Evolutionary conservation across 2,329 filamentous ascomycete genomes (phyloP).

Genomic region (Epichloe aotearoae): DNA sequence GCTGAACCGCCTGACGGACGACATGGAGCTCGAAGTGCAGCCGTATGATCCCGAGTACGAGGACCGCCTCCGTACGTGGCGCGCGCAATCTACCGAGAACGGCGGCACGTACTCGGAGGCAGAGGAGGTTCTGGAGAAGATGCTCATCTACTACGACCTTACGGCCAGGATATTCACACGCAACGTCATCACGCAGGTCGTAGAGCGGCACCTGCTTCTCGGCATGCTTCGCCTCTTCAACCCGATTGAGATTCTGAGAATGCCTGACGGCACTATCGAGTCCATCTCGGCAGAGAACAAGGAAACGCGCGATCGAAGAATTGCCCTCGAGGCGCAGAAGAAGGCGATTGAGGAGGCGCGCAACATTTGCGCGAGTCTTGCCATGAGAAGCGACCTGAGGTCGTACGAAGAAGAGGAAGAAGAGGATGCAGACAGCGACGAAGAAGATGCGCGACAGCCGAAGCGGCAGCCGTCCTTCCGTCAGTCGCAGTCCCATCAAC

Average conservation of each 20-base stretch:
- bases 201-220: slow-evolving; percentile 36
- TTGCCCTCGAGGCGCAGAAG: slow-evolving; percentile 34
- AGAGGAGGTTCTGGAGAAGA: slow-evolving; percentile 40
- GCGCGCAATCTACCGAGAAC: slow-evolving; percentile 26
- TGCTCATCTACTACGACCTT: slow-evolving; percentile 42
- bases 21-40: slow-evolving; percentile 39
- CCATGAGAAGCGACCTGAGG: slow-evolving; percentile 38
- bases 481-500: slow-evolving; percentile 4
- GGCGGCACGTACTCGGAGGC: slow-evolving; percentile 35
- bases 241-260: slow-evolving; percentile 35
- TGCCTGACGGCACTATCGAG: slow-evolving; percentile 31
- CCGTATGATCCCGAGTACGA: slow-evolving; percentile 41
- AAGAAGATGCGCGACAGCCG: slow-evolving; percentile 13
- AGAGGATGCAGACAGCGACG: slow-evolving; percentile 18
- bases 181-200: slow-evolving; percentile 39
- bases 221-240: slow-evolving; percentile 40
- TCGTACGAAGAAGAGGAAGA: slow-evolving; percentile 24
- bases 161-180: slow-evolving; percentile 38
- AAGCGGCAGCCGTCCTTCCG: neutral
- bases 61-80: slow-evolving; percentile 35
- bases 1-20: slow-evolving; percentile 31
- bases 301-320: slow-evolving; percentile 35
- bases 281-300: slow-evolving; percentile 40
- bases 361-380: slow-evolving; percentile 34
- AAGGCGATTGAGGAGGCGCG: slow-evolving; percentile 37